Evolutionary conservation across 352 stramenopile genomes (phyloP).

Genomic region (Globisporangium heterothallicum): DNA sequence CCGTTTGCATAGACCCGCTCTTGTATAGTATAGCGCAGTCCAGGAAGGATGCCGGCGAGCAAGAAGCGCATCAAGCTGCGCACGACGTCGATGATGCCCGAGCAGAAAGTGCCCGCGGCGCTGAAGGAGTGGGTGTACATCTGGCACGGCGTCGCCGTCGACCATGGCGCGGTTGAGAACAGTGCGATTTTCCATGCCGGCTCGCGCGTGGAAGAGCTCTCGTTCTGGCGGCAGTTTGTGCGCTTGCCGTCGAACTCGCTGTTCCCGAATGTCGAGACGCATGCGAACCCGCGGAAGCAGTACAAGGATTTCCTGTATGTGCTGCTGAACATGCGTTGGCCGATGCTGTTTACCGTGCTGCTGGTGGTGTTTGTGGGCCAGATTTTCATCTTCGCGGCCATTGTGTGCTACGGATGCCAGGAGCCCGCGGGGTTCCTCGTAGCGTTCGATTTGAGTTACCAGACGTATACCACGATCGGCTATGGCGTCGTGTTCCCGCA

Average conservation of each 20-base stretch:
- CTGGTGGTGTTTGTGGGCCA: constrained; percentile 51
- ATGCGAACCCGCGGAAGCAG: constrained; percentile 48
- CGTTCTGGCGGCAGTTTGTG: constrained; percentile 69
- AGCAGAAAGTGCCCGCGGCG: constrained; percentile 51
- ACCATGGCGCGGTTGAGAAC: constrained; percentile 20
- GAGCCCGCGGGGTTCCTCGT: constrained; percentile 53
- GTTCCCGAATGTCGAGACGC: constrained; percentile 57
- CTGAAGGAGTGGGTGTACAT: constrained; percentile 76
- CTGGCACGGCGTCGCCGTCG: constrained; percentile 74
- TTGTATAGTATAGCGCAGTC: too few relatives aligned
- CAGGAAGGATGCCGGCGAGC: constrained; percentile 59
- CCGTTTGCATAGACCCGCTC: too few relatives aligned
- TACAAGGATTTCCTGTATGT: constrained; percentile 86
- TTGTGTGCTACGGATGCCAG: constrained; percentile 43
- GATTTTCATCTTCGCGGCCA: constrained; percentile 53
- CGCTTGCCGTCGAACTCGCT: constrained; percentile 65
- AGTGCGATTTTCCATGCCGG: constrained; percentile 65
- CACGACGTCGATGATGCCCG: constrained; percentile 29
- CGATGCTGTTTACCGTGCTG: constrained; percentile 60
- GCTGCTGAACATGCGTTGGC: constrained; percentile 78
- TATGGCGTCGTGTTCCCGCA: constrained; percentile 74
- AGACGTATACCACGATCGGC: constrained; percentile 83
- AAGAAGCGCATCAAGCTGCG: constrained; percentile 78
- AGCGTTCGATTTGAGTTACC: constrained; percentile 72
- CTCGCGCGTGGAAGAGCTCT: constrained; percentile 52